A percentile compares a stretch with the other conserved stretches of the same genome.
Conservation (phyloP, 208 protist species). For the Kentomonas sorsogonicus region DNA sequence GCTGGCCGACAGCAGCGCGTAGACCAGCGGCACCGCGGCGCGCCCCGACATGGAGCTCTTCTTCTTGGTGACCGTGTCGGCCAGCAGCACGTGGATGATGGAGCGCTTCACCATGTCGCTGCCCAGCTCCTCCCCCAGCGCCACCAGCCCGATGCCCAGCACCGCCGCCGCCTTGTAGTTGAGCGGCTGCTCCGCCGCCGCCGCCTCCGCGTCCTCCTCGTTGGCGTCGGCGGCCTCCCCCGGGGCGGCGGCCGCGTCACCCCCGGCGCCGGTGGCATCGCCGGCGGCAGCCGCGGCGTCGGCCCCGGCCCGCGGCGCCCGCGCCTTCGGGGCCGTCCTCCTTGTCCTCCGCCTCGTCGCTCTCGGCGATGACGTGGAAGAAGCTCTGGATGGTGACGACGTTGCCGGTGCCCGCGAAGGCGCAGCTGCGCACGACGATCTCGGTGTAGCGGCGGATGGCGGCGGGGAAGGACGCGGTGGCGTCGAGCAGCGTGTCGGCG, state of each 20-base stretch:
- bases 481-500: conserved; percentile 91
- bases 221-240: conserved; percentile 14
- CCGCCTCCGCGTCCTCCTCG: conserved; percentile 2
- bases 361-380: conserved; percentile 94
- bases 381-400: conserved; percentile 97
- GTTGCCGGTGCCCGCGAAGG: conserved; percentile 98
- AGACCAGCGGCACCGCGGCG: conserved; percentile 96
- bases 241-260: conserved; percentile 32
- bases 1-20: conserved; percentile 94
- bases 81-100: conserved; percentile 96
- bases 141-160: conserved; percentile 97
- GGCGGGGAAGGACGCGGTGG: conserved; percentile 71
- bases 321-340: conserved; percentile 18
- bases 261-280: conserved; percentile 20
- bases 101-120: conserved; percentile 95
- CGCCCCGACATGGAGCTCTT: conserved; percentile 75
- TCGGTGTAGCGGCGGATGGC: conserved; percentile 86
- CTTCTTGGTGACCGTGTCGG: conserved; percentile 81
- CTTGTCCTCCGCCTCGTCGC: conserved; percentile 49
- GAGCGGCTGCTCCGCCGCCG: conserved; percentile 20
- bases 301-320: conserved; percentile 6
- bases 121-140: conserved; percentile 98
- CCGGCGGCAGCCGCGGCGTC: conserved; percentile 10
- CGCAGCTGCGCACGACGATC: conserved; percentile 95
- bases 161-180: conserved; percentile 94